Base-by-base conservation (phyloP, 306 rosid species). In the Prunus persica region DNA sequence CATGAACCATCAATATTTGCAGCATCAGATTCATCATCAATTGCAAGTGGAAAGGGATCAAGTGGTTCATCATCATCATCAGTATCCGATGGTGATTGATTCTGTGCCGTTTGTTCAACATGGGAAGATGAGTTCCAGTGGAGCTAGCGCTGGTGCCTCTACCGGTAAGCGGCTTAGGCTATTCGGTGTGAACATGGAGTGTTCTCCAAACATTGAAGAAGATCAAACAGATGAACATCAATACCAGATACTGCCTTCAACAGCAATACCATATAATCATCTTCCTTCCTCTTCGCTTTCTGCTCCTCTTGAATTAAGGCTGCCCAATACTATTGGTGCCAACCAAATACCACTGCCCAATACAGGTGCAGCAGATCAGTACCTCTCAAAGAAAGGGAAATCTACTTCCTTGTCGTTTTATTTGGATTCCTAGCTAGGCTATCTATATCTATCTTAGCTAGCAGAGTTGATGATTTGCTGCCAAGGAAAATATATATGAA, bases 161-260 rank as follows among this genome's bases (percentile, higher is more conserved):
- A 76, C 81, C 60, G 77, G 72, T 0, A 91, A 87, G 67, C 68
- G 85, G 47, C 84, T 92, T 14, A 86, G 97, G 80, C 89, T 92
- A 30, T 92, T 92, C 76, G 97, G 97, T 56, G 97, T 92, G 69
- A 89, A 92, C 88, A 92, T 92, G 96, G 96, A 92, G 75, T 92
- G 85, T 80, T 83, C 65, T 65, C 83, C 91, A 25, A 27, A 43
- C 19, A n/a, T 64, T 12, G 28, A 72, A 12, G 88, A 87, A 71
- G 88, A 83, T 11, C 30, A 18, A 11, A 68, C 84, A 38, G 85
- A 74, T 30, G 43, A 38, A 38, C 58, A 50, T 20, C 56, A 67
- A 27, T 69, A 63, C 43, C 77, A 55, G 79, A 73, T 69, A 74
- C 73, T 80, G 50, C 66, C 80, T 64, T 82, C 86, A 28, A 28